Evolutionary conservation across 1,284 basidiomycete genomes (phyloP), one percentile per base, ranked within the genome.

Genomic region (Puccinia coronata): DNA sequence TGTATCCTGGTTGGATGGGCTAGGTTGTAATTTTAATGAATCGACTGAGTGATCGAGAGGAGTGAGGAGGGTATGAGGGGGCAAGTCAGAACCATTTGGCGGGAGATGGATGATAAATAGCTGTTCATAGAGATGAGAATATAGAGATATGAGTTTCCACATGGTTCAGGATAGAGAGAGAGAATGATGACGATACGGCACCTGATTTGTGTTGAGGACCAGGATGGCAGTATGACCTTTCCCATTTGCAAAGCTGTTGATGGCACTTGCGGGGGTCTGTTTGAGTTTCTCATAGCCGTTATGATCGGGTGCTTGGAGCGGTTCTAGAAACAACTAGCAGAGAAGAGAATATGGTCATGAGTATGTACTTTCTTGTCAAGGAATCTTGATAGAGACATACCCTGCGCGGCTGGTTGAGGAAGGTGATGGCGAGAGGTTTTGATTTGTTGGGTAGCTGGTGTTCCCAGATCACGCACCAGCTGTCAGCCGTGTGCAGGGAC

Each of bases 81-180:
- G 73, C 31, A 75, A 43, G 28, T 75, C 39, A 25, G 43, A 59
- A n/a, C 43, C 53, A 11, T 23, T 28, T 4, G 59, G 59, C 28
- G 73, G 73, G 31, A 75, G 43, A 75, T 75, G 73, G 57, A 75
- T 61, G 53, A 75, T 43, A 31, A 75, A 75, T 3, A 75, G 18
- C 73, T 75, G 28, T 41, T 47, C 25, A 47, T 53, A 53, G 51
- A n/a, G n/a, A 23, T 16, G 51, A 23, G 51, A 53, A 18, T 23
- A 34, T 47, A 47, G 8, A 47, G 16, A 16, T 4, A 34, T 34
- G 31, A 34, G 59, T 61, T 61, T 61, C 16, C 18, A 25, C 16
- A 53, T 16, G 16, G 20, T 53, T 53, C 49, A 53, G 8, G 20
- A 20, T 53, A 6, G 20, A 23, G 51, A 23, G 49, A 14, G 8